A percentile compares a stretch with the other conserved stretches of the same genome.
Conservation (phyloP, 192 early-diverging fungal species). For the Paraglomus occultum region DNA sequence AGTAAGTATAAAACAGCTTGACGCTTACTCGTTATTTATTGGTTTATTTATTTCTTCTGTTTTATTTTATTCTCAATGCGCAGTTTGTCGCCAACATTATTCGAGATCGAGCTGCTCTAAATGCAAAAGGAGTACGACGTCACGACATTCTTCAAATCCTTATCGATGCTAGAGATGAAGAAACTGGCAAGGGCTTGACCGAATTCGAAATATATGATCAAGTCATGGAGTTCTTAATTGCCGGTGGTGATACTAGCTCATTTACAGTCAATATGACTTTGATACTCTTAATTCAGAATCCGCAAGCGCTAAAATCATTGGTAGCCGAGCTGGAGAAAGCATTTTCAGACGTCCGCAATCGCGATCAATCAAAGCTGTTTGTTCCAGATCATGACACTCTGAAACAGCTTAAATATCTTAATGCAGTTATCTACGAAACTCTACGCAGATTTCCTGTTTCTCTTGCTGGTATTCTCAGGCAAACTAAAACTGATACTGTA, state of each 20-base stretch:
- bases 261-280: conserved; percentile 37
- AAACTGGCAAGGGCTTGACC: conserved; percentile 37
- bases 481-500: conserved; percentile 38
- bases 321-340: conserved; percentile 32
- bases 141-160: conserved; percentile 49
- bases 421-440: conserved; percentile 55
- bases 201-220: conserved; percentile 43
- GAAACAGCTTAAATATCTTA: conserved; percentile 47
- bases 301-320: conserved; percentile 33
- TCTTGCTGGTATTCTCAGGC: conserved; percentile 36
- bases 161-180: conserved; percentile 36
- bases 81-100: conserved; percentile 9
- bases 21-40: background rate
- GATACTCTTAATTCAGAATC: conserved; percentile 35
- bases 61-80: background rate
- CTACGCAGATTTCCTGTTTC: conserved; percentile 44
- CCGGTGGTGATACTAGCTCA: conserved; percentile 43
- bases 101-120: conserved; percentile 1
- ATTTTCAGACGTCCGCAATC: background rate
- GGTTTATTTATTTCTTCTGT: background rate
- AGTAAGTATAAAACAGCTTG: too few relatives aligned
- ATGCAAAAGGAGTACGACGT: conserved; percentile 20
- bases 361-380: background rate
- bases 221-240: conserved; percentile 32
- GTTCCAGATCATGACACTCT: conserved; percentile 36